Base-by-base conservation (phyloP, 805 yeast species). In the Lipomyces lipofer region DNA sequence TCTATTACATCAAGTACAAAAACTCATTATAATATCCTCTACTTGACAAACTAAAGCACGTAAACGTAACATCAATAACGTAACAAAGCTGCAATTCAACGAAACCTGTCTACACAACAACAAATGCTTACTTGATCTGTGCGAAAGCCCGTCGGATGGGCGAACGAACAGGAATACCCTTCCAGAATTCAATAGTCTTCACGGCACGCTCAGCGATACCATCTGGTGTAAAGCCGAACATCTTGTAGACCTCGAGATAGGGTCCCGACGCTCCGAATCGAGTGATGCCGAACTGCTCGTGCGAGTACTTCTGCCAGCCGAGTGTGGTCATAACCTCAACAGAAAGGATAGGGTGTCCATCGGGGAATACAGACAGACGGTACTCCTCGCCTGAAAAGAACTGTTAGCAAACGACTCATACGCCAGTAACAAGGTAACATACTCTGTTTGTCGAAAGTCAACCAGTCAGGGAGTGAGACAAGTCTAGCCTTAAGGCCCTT, bases 201-300 rank as follows among this genome's bases (percentile, higher is more conserved):
- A 77, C 74, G 63, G 90, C 97, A 75, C 91, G 88, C 67, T 81
- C 77, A 67, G 95, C 92, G 73, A 94, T 78, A 64, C 96, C 97
- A 72, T 88, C 97, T 60, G 92, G 85, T 52, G 95, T 90, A 80
- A 94, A 94, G 64, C 81, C 96, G 66, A 92, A 88, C 78, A 69
- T 76, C 75, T 88, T 82, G 85, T 84, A 94, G 59, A 92, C 80
- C 61, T 86, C 88, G 55, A 75, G 74, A 70, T 85, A 94, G 73
- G 88, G 86, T 72, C 96, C 99, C 58, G 97, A 90, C 59, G 91
- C 94, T 81, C 99, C 99, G 71, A 94, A 94, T 78, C 88, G 83
- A 82, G 89, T 83, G 70, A 94, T 79, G 76, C 97, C 97, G 68
- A 92, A 88, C 74, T 90, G 95, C 79, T 87, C 95, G 78, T 94